phyloP scores from a whole-genome alignment of 2,329 filamentous ascomycete species.

The Hypomyces perniciosus region DNA sequence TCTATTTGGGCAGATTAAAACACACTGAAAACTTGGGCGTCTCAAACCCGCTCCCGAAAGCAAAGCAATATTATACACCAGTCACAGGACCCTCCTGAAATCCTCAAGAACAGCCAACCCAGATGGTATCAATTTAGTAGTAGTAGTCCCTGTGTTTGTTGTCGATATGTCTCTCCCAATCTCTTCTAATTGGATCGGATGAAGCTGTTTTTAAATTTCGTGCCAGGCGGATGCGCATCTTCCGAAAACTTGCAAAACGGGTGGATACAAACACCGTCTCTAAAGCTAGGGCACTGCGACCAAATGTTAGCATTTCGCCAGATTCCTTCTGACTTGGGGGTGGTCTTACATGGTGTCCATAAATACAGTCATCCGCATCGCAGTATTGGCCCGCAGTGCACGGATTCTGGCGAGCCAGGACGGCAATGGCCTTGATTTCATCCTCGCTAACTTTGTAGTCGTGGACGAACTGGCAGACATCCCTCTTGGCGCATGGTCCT shows the following conservation, averaged over 20 bases:
- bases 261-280: conserved; percentile 45
- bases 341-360: conserved; percentile 52
- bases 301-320: conserved; percentile 6
- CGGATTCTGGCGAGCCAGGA: conserved; percentile 51
- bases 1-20: too few species aligned
- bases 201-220: conserved; percentile 39
- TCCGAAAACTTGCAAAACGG: conserved; percentile 50
- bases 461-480: conserved; percentile 53
- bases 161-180: too few species aligned
- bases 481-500: conserved; percentile 49
- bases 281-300: conserved; percentile 47
- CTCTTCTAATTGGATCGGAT: conserved; percentile 27
- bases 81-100: too few species aligned
- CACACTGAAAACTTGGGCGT: too few species aligned
- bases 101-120: not conserved
- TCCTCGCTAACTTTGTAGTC: conserved; percentile 47
- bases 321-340: not conserved
- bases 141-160: too few species aligned
- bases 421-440: conserved; percentile 50
- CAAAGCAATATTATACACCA: not conserved
- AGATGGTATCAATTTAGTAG: not conserved
- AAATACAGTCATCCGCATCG: conserved; percentile 52
- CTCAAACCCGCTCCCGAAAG: not conserved
- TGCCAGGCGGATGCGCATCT: conserved; percentile 52
- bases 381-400: conserved; percentile 55